Conservation (phyloP, 2,329 filamentous ascomycete species). For the Clonostachys rhizophaga region DNA sequence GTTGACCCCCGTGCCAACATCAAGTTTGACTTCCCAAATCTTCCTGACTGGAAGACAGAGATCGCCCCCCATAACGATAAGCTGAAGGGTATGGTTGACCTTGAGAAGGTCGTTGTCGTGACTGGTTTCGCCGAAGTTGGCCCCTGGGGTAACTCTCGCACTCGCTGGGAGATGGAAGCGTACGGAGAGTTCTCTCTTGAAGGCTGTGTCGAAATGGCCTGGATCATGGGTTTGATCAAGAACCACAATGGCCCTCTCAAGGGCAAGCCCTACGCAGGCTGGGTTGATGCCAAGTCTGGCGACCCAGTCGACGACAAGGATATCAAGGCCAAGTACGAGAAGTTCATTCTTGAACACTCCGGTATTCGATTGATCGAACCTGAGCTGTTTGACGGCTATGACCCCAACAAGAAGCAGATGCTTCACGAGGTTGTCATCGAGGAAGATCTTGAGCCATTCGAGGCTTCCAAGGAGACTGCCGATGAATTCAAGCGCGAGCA, state of each 20-base stretch:
- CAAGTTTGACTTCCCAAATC: slow-evolving; percentile 89
- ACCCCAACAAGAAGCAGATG: slow-evolving; percentile 97
- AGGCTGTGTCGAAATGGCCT: slow-evolving; percentile 98
- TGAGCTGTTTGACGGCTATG: slow-evolving; percentile 93
- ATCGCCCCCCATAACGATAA: slow-evolving; percentile 82
- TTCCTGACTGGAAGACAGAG: slow-evolving; percentile 89
- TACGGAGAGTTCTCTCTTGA: slow-evolving; percentile 95
- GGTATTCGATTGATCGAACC: slow-evolving; percentile 98
- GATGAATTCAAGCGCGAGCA: slow-evolving; percentile 97
- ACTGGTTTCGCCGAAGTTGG: slow-evolving; percentile 95
- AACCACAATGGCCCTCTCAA: slow-evolving; percentile 97
- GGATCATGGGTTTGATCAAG: slow-evolving; percentile 99
- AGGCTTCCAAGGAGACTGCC: slow-evolving; percentile 94
- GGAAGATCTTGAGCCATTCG: slow-evolving; percentile 94
- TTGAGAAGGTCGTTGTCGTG: slow-evolving; percentile 96
- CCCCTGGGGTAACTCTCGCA: slow-evolving; percentile 97
- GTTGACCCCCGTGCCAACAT: slow-evolving; percentile 95
- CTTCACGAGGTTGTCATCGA: slow-evolving; percentile 97
- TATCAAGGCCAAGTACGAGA: slow-evolving; percentile 96
- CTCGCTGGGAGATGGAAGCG: slow-evolving; percentile 99
- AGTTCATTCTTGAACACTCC: slow-evolving; percentile 90
- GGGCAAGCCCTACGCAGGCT: slow-evolving; percentile 93
- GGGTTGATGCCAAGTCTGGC: slow-evolving; percentile 90
- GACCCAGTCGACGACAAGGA: slow-evolving; percentile 98
- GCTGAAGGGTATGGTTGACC: slow-evolving; percentile 96